These are phyloP conservation scores for Pythium aquatile DNA, from an alignment of 352 stramenopile species.

Conservation along the genomic window DNA sequence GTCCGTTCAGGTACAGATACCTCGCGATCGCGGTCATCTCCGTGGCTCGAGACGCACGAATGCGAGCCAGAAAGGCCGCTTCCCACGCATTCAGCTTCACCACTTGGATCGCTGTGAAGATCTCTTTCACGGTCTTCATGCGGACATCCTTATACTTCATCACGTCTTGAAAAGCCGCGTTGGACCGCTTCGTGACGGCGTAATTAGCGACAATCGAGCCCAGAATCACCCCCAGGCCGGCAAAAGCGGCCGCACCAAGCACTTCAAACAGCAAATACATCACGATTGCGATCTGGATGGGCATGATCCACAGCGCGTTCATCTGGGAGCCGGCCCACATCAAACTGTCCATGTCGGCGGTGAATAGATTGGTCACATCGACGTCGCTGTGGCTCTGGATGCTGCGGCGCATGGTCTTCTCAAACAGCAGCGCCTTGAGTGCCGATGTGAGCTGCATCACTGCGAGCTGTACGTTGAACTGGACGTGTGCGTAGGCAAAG, in stretches of 20 bases:
- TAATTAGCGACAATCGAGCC: conserved; percentile 28
- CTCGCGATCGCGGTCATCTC: conserved; percentile 63
- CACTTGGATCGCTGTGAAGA: conserved; percentile 67
- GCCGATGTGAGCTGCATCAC: conserved; percentile 26
- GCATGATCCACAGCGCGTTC: conserved; percentile 38
- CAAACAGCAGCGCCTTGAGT: conserved; percentile 30
- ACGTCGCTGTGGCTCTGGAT: conserved; percentile 24
- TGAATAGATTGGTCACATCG: conserved; percentile 91
- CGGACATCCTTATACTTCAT: conserved; percentile 38
- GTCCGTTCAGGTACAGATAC: conserved; percentile 59
- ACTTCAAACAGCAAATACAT: conserved; percentile 38
- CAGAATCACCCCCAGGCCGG: conserved; percentile 33
- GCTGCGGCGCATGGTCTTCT: conserved; percentile 29
- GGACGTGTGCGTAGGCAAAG: conserved; percentile 22
- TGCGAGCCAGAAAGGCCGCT: conserved; percentile 60
- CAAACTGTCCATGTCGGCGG: conserved; percentile 75
- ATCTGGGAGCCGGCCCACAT: conserved; percentile 32
- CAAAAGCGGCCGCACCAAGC: conserved; percentile 32
- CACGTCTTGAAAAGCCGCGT: conserved; percentile 21
- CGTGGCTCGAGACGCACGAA: conserved; percentile 50
- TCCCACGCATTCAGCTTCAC: conserved; percentile 93
- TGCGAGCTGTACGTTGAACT: conserved; percentile 24
- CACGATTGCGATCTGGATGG: conserved; percentile 29
- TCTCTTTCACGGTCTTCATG: conserved; percentile 45
- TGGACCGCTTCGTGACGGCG: conserved; percentile 27